Evolutionary conservation across 768 basidiomycete genomes (phyloP).

Genomic region (Pleurotus cornucopiae): DNA sequence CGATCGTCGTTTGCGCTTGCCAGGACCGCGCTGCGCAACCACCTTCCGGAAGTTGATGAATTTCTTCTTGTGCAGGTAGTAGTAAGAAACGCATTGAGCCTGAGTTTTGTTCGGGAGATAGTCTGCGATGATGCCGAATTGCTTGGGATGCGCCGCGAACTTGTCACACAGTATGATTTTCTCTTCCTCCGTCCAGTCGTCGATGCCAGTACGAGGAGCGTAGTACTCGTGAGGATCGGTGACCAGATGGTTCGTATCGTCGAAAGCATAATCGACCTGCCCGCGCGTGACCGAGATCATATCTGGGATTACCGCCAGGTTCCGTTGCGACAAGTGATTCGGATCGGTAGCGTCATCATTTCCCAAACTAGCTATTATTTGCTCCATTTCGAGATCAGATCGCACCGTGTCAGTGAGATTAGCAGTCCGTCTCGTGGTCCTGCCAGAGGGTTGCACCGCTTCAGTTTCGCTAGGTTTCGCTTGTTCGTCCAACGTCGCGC

Average conservation of each 20-base stretch:
- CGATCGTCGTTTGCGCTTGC: conserved; percentile 56
- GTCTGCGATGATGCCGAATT: conserved; percentile 89
- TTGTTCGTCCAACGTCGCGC: conserved; percentile 62
- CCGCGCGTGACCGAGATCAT: conserved; percentile 74
- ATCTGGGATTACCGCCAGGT: conserved; percentile 86
- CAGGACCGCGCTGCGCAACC: conserved; percentile 59
- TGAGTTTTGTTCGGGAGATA: conserved; percentile 80
- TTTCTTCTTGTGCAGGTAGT: conserved; percentile 92
- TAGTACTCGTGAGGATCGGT: conserved; percentile 77
- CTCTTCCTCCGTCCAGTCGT: conserved; percentile 88
- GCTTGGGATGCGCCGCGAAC: conserved; percentile 85
- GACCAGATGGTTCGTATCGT: conserved; percentile 84
- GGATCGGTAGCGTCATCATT: conserved; percentile 94
- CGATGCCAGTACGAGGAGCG: conserved; percentile 63
- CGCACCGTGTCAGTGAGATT: conserved; percentile 83
- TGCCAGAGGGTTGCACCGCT: conserved; percentile 33
- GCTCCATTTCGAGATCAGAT: conserved; percentile 95
- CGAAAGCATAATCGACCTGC: conserved; percentile 59
- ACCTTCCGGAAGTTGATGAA: conserved; percentile 81
- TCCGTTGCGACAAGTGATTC: conserved; percentile 77
- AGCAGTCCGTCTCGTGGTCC: conserved; percentile 73
- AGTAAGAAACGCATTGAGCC: conserved; percentile 87
- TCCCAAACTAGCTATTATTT: conserved; percentile 91
- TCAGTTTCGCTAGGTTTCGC: conserved; percentile 38
- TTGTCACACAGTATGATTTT: conserved; percentile 73